Base-by-base conservation (phyloP, 331 rosid genomes). In the Telfairia occidentalis region DNA sequence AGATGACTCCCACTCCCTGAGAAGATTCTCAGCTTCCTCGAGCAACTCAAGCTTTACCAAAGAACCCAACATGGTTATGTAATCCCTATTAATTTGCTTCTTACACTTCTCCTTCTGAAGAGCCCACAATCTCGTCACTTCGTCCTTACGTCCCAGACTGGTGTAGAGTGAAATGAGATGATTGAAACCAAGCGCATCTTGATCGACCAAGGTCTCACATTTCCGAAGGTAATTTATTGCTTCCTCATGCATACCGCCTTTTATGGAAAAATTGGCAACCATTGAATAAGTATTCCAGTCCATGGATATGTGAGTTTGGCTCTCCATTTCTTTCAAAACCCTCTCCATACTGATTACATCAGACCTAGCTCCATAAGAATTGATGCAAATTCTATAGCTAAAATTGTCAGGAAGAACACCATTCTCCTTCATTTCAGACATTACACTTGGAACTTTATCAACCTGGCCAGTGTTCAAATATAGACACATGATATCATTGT, bases 401-500 rank as follows among this genome's bases (percentile, higher is more conserved):
- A 77, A 86, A 67, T 57, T 79, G 77, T 89, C 82, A 1, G 92
- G 96, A 48, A 76, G 21, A 76, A 91, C 78, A 23, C 90, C 96
- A 5, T 81, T 76, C 78, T 80, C 79, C 81, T 86, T 85, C 92
- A 91, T 89, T 82, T 67, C 82, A 13, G 74, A 79, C 7, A 89
- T 42, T 70, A 89, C 87, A 26, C 28, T 75, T 5, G 85, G 89
- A 86, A 91, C 84, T 80, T 83, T 87, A 80, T 89, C 96, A 28
- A 35, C 78, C 69, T 83, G 88, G 45, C 74, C 78, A 0, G 81
- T 73, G 60, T 43, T 82, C 7, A 18, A 28, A 69, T 89, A 87
- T 45, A 91, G 92, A 77, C 85, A 55, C 91, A 91, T 91, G 74
- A 91, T 83, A 76, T 78, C 87, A 71, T 86, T 89, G 81, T 87